phyloP scores from a whole-genome alignment of 2,329 filamentous ascomycete species.

The Paecilomyces niveus region DNA sequence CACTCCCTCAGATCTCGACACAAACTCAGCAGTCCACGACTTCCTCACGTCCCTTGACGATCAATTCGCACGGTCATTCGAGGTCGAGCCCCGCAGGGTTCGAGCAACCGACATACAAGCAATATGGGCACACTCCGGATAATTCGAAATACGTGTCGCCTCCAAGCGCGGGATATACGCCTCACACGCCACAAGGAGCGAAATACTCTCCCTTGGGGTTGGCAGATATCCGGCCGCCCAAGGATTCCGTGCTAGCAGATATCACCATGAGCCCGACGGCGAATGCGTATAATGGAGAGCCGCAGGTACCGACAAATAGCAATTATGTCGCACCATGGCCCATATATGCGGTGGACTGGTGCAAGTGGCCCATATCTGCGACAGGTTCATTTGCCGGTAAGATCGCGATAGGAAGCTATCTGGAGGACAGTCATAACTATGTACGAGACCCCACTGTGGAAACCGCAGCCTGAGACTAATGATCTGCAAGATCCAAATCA shows the following conservation, averaged over 20 bases:
- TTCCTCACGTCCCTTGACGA: slow-evolving; percentile 59
- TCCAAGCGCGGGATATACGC: slow-evolving; percentile 36
- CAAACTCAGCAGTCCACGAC: slow-evolving; percentile 45
- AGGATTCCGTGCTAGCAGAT: slow-evolving; percentile 74
- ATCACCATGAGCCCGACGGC: slow-evolving; percentile 53
- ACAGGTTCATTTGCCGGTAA: slow-evolving; percentile 68
- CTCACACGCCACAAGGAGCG: slow-evolving; percentile 51
- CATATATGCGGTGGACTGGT: slow-evolving; percentile 97
- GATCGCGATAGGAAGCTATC: slow-evolving; percentile 87
- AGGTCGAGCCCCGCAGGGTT: slow-evolving; percentile 70
- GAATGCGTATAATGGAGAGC: slow-evolving; percentile 61
- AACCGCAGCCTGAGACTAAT: slow-evolving; percentile 12
- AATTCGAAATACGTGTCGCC: slow-evolving; percentile 57
- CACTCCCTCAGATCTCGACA: slow-evolving; percentile 44
- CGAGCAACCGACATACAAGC: slow-evolving; percentile 55
- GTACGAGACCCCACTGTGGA: slow-evolving; percentile 44
- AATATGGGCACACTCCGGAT: slow-evolving; percentile 58
- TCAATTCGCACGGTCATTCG: slow-evolving; percentile 68
- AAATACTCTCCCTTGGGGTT: slow-evolving; percentile 84
- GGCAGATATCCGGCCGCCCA: slow-evolving; percentile 81
- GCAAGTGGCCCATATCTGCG: slow-evolving; percentile 84
- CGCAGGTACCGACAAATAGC: slow-evolving; percentile 63
- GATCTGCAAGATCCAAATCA: slow-evolving; percentile 75
- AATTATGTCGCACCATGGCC: slow-evolving; percentile 94
- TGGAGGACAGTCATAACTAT: slow-evolving; percentile 98